Conservation (phyloP, 768 basidiomycete species). For the Pilatotrama ljubarskyi region DNA sequence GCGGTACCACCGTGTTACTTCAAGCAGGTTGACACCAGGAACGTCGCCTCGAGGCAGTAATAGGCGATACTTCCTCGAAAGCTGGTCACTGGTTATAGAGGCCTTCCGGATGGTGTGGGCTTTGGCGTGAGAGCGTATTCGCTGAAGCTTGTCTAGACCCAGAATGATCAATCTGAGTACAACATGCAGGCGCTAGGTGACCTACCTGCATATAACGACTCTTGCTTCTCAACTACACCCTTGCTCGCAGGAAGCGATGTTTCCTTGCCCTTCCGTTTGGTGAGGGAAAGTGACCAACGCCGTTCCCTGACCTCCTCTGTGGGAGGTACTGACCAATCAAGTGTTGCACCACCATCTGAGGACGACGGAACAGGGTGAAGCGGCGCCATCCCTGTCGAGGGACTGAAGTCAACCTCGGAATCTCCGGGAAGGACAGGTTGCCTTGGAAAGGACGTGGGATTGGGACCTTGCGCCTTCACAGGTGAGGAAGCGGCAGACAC, state of each 20-base stretch:
- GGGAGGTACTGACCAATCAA: constrained; percentile 70
- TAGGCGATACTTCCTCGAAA: constrained; percentile 64
- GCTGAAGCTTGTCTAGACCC: constrained; percentile 55
- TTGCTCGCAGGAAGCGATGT: constrained; percentile 45
- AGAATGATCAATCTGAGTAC: not conserved
- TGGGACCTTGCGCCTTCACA: constrained; percentile 1
- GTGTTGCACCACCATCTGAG: constrained; percentile 63
- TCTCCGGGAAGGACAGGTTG: constrained; percentile 21
- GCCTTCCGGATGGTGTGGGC: constrained; percentile 64
- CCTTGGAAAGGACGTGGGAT: not conserved
- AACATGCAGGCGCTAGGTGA: not conserved
- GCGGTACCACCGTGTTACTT: constrained; percentile 62
- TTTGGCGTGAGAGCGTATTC: constrained; percentile 50
- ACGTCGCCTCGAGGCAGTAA: constrained; percentile 37
- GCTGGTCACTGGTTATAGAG: constrained; percentile 61
- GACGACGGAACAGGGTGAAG: constrained; percentile 71
- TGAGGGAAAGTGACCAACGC: constrained; percentile 59
- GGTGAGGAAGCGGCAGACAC: constrained; percentile 37
- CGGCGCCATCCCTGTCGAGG: constrained; percentile 50
- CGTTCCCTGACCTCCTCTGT: constrained; percentile 63
- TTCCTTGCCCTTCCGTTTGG: constrained; percentile 61
- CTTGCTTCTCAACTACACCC: constrained; percentile 57
- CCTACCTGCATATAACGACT: constrained; percentile 56
- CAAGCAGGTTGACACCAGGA: constrained; percentile 47
- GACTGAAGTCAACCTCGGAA: constrained; percentile 69